These are phyloP conservation scores for Fusarium keratoplasticum DNA, from an alignment of 2,329 filamentous ascomycete genomes.

Conservation along the genomic window DNA sequence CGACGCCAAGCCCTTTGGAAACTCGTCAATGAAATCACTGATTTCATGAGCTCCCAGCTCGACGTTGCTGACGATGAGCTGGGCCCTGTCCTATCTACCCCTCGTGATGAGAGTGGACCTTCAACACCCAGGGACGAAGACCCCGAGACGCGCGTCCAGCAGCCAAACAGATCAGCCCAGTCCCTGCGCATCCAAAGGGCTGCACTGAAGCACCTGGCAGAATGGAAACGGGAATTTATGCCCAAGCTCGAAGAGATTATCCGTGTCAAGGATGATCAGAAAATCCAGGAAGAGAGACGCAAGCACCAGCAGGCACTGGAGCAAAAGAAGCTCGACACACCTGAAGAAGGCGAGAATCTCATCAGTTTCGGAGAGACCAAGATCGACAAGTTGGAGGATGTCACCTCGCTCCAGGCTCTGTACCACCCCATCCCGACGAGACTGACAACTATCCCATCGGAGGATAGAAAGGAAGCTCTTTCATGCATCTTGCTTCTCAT, in stretches of 20 bases:
- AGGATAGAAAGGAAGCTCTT: conserved; percentile 72
- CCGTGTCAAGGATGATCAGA: conserved; percentile 60
- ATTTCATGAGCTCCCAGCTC: conserved; percentile 65
- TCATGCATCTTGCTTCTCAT: conserved; percentile 78
- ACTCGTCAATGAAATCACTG: conserved; percentile 63
- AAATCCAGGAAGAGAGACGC: conserved; percentile 60
- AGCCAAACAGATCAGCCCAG: conserved; percentile 37
- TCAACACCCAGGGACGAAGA: conserved; percentile 23
- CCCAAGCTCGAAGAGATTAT: conserved; percentile 76
- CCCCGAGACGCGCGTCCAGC: conserved; percentile 18
- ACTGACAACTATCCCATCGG: conserved; percentile 65
- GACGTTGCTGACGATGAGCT: conserved; percentile 52
- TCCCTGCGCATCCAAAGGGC: conserved; percentile 57
- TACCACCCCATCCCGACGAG: conserved; percentile 66
- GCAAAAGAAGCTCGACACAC: conserved; percentile 49
- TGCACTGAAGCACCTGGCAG: conserved; percentile 76
- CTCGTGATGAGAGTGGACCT: conserved; percentile 20
- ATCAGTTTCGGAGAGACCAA: conserved; percentile 54
- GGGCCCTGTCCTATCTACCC: conserved; percentile 43
- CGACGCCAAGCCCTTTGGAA: conserved; percentile 63
- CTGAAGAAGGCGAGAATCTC: conserved; percentile 53
- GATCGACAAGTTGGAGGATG: conserved; percentile 51
- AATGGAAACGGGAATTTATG: conserved; percentile 82
- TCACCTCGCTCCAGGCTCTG: conserved; percentile 60
- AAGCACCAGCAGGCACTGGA: conserved; percentile 58